Evolutionary conservation across 805 yeast species (phyloP), one percentile per base, ranked within the genome.

Genomic region (Vanderwaltozyma verrucispora): DNA sequence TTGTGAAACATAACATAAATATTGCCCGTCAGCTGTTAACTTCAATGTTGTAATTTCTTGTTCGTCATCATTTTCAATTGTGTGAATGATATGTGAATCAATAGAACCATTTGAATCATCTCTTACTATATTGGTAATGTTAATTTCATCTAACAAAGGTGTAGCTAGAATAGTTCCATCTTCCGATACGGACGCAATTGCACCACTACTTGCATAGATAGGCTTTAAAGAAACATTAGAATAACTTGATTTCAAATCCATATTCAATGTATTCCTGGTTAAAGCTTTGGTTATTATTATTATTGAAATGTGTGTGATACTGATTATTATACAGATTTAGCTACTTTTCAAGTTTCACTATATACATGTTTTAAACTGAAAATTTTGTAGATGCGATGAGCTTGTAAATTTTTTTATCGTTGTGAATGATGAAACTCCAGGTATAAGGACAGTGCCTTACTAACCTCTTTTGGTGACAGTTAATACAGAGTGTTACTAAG

Each of bases 31-130:
- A 2, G 94, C 85, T 1, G 96, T 73, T 3, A 92, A 50, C 36
- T 73, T 74, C 30, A 92, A 58, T 5, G 83, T 77, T 0, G 96
- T 85, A 32, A 92, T 67, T 36, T 70, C 67, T 47, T 80, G 86
- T 28, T 86, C 95, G 54, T 89, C 75, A 43, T 69, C 96, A 24
- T 95, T 96, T 40, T 80, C 82, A 27, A 92, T 61, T 30, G 66
- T 69, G 47, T 74, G 77, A 5, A 84, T 40, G 11, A 46, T 36
- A 13, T 26, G 34, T 5, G 38, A 17, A 4, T 19, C 6, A 19
- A 14, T 14, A 9, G 15, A 15, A 7, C n/a, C 9, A 20, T n/a
- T 18, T 3, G 4, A 9, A 12, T 12, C 19, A n/a, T 23, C 23
- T 24, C 31, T 34, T 27, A 25, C 35, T 34, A 83, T 60, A 48